Conservation (phyloP, 2,329 filamentous ascomycete genomes). For the Verticillium dahliae region DNA sequence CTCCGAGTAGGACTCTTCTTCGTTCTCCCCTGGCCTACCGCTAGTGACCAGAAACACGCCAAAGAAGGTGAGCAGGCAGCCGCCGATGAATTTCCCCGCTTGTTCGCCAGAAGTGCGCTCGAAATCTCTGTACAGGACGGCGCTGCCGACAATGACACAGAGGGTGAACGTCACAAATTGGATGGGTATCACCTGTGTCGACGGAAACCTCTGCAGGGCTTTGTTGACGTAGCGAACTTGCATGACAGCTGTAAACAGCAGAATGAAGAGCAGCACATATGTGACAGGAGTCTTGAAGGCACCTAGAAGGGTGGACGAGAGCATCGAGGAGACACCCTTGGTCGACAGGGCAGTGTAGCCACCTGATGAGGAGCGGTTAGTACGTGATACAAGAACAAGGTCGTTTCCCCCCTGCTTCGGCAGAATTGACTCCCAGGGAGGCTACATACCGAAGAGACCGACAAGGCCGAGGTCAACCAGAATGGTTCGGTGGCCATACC, state of each 20-base stretch:
- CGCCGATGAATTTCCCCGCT: slow-evolving; percentile 79
- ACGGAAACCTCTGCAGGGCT: slow-evolving; percentile 83
- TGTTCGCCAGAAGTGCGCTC: slow-evolving; percentile 70
- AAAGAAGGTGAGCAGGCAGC: slow-evolving; percentile 86
- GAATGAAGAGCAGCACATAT: slow-evolving; percentile 73
- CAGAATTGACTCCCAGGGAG: not conserved
- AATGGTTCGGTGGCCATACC: slow-evolving; percentile 79
- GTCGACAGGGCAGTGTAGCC: slow-evolving; percentile 96
- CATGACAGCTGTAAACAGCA: slow-evolving; percentile 83
- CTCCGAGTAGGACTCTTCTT: slow-evolving; percentile 50
- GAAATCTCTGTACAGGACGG: slow-evolving; percentile 90
- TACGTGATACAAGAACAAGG: not conserved
- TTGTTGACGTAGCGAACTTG: slow-evolving; percentile 96
- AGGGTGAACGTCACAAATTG: slow-evolving; percentile 97
- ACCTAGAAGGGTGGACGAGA: slow-evolving; percentile 84
- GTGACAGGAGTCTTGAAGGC: slow-evolving; percentile 89
- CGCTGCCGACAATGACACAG: slow-evolving; percentile 90
- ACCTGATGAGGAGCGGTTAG: slow-evolving; percentile 38
- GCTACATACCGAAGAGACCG: slow-evolving; percentile 73
- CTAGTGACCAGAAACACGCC: slow-evolving; percentile 97
- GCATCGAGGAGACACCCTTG: slow-evolving; percentile 90
- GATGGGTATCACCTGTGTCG: slow-evolving; percentile 94
- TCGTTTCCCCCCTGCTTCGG: not conserved
- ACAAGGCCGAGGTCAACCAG: slow-evolving; percentile 91
- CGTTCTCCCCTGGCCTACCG: slow-evolving; percentile 53